Percentiles rank a stretch among this genome's conserved stretches.
These are phyloP conservation scores for Ambrosiella cleistominuta DNA, from an alignment of 2,329 filamentous ascomycete genomes.

Conservation along the genomic window DNA sequence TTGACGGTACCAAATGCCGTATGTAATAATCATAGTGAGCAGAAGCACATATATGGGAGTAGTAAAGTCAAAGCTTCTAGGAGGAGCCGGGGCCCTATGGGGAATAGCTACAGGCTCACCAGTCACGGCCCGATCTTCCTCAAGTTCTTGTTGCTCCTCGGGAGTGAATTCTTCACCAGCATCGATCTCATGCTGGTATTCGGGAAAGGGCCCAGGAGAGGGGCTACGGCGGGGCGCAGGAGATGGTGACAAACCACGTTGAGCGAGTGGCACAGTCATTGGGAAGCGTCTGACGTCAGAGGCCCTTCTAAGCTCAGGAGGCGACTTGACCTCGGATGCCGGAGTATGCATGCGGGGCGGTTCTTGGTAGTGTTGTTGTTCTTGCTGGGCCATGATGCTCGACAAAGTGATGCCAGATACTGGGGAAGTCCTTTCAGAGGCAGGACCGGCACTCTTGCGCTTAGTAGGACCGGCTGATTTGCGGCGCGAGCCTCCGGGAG, in stretches of 20 bases:
- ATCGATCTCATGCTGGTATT: conserved; percentile 28
- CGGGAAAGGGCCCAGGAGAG: conserved; percentile 11
- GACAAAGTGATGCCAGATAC: conserved; percentile 9
- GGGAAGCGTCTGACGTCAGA: conserved; percentile 1
- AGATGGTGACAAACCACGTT: conserved; percentile 11
- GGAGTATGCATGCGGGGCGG: conserved; percentile 4
- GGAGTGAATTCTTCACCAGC: conserved; percentile 86
- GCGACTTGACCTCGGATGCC: background rate
- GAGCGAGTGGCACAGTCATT: conserved; percentile 5
- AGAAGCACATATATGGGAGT: conserved; percentile 56
- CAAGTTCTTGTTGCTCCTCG: conserved; percentile 67
- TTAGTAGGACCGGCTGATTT: conserved; percentile 27
- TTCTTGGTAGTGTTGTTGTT: conserved; percentile 3
- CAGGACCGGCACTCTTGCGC: conserved; percentile 18
- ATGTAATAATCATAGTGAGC: conserved; percentile 50
- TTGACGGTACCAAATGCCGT: conserved; percentile 72
- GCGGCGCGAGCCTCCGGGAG: conserved; percentile 29
- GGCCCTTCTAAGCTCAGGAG: too few species aligned
- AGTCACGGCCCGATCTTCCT: conserved; percentile 45
- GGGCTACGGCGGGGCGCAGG: conserved; percentile 11
- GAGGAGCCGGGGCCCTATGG: conserved; percentile 23
- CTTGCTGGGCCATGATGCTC: conserved; percentile 13
- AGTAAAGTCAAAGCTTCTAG: conserved; percentile 32
- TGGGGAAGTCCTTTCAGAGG: conserved; percentile 23
- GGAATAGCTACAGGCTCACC: conserved; percentile 31